Percentiles rank a stretch among this genome's conserved stretches.
Evolutionary conservation across 257 asterid genomes (phyloP).

Genomic region (Jasminum sambac): DNA sequence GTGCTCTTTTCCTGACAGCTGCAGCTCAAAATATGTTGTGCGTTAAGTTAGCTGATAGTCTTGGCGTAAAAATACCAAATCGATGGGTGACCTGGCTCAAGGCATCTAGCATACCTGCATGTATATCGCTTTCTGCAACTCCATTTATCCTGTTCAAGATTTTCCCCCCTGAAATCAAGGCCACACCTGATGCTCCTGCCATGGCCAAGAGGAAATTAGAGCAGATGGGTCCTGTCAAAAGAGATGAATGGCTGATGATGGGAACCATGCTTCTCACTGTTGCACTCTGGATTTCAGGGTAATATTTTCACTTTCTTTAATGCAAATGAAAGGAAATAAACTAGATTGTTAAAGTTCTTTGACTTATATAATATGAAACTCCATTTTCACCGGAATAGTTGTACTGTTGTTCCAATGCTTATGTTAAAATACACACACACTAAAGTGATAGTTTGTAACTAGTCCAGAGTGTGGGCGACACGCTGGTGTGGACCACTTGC

Average conservation of each 20-base stretch:
- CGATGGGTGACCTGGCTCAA: slow-evolving; percentile 81
- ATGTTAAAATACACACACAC: no score
- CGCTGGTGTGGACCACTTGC: no score
- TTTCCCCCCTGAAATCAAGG: slow-evolving; percentile 70
- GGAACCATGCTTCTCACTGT: slow-evolving; percentile 64
- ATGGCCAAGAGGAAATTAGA: slow-evolving; percentile 63
- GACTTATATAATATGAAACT: neutral
- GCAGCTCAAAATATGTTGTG: slow-evolving; percentile 86
- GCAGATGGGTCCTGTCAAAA: slow-evolving; percentile 70
- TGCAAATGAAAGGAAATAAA: neutral
- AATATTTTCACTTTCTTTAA: slow-evolving; percentile 17
- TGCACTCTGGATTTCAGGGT: slow-evolving; percentile 80
- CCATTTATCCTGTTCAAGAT: slow-evolving; percentile 60
- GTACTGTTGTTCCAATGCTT: no score
- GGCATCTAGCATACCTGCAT: slow-evolving; percentile 53
- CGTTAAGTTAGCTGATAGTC: slow-evolving; percentile 62
- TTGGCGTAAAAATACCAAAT: slow-evolving; percentile 62
- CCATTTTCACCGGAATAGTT: neutral
- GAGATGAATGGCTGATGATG: slow-evolving; percentile 76
- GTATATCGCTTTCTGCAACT: slow-evolving; percentile 42
- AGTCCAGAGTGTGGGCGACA: no score
- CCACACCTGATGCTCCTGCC: slow-evolving; percentile 71
- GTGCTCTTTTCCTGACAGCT: slow-evolving; percentile 81
- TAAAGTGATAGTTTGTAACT: no score
- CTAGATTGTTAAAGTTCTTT: neutral